These are phyloP conservation scores for Tilletiopsis washingtonensis DNA, from an alignment of 1,284 basidiomycete species.

Conservation along the genomic window DNA sequence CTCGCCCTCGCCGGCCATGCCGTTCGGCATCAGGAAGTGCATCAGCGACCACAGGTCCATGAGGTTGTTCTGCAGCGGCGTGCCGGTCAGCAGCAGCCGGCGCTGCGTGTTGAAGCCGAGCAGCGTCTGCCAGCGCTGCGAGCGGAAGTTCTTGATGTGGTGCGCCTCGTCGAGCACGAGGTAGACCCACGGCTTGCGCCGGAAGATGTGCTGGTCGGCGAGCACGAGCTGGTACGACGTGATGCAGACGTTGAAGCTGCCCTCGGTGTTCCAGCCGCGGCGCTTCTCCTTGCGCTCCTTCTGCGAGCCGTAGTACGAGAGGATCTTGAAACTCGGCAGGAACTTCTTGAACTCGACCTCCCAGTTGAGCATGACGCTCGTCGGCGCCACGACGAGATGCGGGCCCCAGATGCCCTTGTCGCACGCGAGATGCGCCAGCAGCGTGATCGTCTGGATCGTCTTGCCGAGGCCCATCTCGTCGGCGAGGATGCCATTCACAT, in stretches of 20 bases:
- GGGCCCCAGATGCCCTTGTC: conserved; percentile 94
- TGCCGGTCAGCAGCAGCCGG: conserved; percentile 80
- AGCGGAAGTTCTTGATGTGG: conserved; percentile 97
- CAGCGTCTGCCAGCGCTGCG: conserved; percentile 87
- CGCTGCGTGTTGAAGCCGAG: conserved; percentile 88
- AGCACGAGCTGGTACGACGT: conserved; percentile 86
- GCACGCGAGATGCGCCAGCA: conserved; percentile 86
- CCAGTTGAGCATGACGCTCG: conserved; percentile 92
- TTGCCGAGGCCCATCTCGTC: conserved; percentile 60
- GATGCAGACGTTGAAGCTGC: conserved; percentile 90
- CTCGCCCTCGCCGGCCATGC: conserved; percentile 42
- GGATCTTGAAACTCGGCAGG: conserved; percentile 80
- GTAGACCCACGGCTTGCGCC: conserved; percentile 91
- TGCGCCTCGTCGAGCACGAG: conserved; percentile 95
- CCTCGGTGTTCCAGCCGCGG: conserved; percentile 86
- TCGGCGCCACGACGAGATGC: conserved; percentile 89
- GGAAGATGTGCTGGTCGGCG: conserved; percentile 86
- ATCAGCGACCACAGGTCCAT: conserved; percentile 91
- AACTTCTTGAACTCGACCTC: conserved; percentile 99
- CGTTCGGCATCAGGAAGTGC: conserved; percentile 87
- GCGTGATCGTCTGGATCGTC: conserved; percentile 90
- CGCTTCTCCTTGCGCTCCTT: conserved; percentile 88
- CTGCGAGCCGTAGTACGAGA: conserved; percentile 84
- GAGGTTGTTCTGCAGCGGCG: conserved; percentile 89
- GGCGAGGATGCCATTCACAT: conserved; percentile 84